Percentiles rank a stretch among this genome's conserved stretches.
phyloP scores from a whole-genome alignment of 306 rosid species.

The Calophaca sinica region DNA sequence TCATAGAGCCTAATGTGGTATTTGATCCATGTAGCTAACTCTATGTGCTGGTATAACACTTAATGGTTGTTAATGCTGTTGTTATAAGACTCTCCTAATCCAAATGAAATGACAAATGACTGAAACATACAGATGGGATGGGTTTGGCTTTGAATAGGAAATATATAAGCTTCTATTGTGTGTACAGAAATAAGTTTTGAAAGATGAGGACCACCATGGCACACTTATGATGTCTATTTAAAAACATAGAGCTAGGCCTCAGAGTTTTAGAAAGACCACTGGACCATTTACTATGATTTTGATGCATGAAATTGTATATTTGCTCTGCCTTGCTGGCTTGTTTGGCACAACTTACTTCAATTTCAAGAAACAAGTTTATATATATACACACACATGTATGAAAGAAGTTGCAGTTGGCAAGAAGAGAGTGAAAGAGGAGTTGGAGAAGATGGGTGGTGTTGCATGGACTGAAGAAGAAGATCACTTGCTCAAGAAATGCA shows the following conservation, averaged over 20 bases:
- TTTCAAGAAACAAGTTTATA: conserved; percentile 8
- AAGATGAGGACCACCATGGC: conserved; percentile 50
- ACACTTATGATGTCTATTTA: conserved; percentile 54
- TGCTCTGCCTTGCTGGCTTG: conserved; percentile 48
- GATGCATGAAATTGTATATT: conserved; percentile 11
- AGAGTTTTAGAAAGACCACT: conserved; percentile 49
- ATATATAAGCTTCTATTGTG: conserved; percentile 19
- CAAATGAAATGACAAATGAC: conserved; percentile 48
- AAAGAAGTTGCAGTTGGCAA: conserved; percentile 17
- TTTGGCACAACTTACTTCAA: conserved; percentile 42
- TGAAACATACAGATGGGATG: conserved; percentile 33
- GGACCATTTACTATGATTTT: conserved; percentile 59
- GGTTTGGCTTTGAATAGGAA: conserved; percentile 47
- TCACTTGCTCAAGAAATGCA: conserved; percentile 67
- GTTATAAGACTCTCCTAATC: neutral
- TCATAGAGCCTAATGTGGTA: neutral
- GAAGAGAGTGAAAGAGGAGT: neutral
- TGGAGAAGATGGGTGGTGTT: conserved; percentile 67
- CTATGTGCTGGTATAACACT: neutral
- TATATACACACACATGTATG: conserved; percentile 21
- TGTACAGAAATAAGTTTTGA: neutral
- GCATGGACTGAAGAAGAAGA: conserved; percentile 80
- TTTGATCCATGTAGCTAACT: conserved; percentile 12
- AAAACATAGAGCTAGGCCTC: conserved; percentile 44
- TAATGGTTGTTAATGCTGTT: neutral